Conservation (phyloP, 2,329 filamentous ascomycete species). For the Chrysoporthe cubensis region DNA sequence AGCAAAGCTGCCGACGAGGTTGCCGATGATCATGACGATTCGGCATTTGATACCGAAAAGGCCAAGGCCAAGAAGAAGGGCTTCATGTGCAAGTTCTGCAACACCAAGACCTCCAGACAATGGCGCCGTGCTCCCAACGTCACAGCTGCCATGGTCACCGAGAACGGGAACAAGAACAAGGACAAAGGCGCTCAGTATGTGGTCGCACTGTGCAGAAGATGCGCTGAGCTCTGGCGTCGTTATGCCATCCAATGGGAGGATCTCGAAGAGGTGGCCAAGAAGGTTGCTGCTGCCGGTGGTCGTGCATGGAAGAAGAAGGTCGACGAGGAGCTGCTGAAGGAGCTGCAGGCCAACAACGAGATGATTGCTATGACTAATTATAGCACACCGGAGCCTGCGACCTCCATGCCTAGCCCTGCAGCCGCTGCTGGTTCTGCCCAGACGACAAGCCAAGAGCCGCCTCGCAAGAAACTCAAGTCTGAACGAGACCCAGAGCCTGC, state of each 20-base stretch:
- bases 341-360: constrained; percentile 69
- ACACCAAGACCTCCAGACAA: constrained; percentile 76
- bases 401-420: constrained; percentile 31
- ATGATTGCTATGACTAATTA: constrained; percentile 52
- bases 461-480: constrained; percentile 68
- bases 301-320: constrained; percentile 86
- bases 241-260: constrained; percentile 97
- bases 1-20: constrained; percentile 88
- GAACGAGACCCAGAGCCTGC: constrained; percentile 50
- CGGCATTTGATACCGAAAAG: constrained; percentile 91
- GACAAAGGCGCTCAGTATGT: constrained; percentile 78
- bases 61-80: constrained; percentile 76
- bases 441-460: constrained; percentile 52
- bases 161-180: constrained; percentile 69
- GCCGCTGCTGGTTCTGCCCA: constrained; percentile 36
- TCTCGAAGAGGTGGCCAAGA: constrained; percentile 86
- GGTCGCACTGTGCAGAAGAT: constrained; percentile 85
- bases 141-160: constrained; percentile 69
- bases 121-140: constrained; percentile 89
- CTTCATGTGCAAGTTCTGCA: constrained; percentile 95
- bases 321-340: constrained; percentile 86
- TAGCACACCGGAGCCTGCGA: constrained; percentile 40
- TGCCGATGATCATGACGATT: constrained; percentile 90
- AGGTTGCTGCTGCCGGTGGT: constrained; percentile 77
- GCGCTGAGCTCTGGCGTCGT: constrained; percentile 90